Evolutionary conservation across 75 land plant species (phyloP).

Genomic region (Ceratopteris richardii): DNA sequence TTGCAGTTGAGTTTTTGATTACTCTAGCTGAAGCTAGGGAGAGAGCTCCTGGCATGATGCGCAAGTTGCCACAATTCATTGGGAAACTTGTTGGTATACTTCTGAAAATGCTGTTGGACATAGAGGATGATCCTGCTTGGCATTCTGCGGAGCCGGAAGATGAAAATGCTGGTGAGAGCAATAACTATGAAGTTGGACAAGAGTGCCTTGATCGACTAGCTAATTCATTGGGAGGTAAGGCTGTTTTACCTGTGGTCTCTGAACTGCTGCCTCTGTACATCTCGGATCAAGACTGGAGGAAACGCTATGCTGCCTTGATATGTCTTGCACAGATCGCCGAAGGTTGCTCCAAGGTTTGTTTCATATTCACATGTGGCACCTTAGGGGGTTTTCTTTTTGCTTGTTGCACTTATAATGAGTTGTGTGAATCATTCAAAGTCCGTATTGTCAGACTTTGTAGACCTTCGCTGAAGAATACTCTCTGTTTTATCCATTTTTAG

Average conservation of each 20-base stretch:
- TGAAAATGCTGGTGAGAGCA: constrained; percentile 31
- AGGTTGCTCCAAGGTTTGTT: constrained; percentile 29
- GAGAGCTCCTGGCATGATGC: constrained; percentile 32
- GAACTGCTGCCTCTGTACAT: constrained; percentile 19
- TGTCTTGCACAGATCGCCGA: constrained; percentile 30
- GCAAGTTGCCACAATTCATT: constrained; percentile 23
- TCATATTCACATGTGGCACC: too few relatives aligned
- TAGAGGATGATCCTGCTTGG: constrained; percentile 23
- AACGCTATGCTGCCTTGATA: constrained; percentile 24
- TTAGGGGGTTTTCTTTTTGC: too few relatives aligned
- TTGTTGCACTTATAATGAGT: too few relatives aligned
- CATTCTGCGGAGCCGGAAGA: constrained; percentile 24
- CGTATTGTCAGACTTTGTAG: too few relatives aligned
- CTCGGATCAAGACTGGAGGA: constrained; percentile 28
- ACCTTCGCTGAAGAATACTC: too few relatives aligned
- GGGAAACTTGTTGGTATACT: constrained; percentile 17
- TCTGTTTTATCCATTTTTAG: too few relatives aligned
- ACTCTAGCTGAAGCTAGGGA: constrained; percentile 27
- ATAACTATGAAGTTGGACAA: constrained; percentile 26
- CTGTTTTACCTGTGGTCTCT: constrained; percentile 22
- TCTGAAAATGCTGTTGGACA: constrained; percentile 14
- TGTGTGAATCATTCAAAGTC: too few relatives aligned
- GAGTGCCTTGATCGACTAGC: constrained; percentile 25
- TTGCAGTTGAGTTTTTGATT: constrained; percentile 22
- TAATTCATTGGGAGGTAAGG: constrained; percentile 21